These are phyloP conservation scores for Eucalyptus rudis DNA, from an alignment of 345 rosid genomes.

Conservation along the genomic window DNA sequence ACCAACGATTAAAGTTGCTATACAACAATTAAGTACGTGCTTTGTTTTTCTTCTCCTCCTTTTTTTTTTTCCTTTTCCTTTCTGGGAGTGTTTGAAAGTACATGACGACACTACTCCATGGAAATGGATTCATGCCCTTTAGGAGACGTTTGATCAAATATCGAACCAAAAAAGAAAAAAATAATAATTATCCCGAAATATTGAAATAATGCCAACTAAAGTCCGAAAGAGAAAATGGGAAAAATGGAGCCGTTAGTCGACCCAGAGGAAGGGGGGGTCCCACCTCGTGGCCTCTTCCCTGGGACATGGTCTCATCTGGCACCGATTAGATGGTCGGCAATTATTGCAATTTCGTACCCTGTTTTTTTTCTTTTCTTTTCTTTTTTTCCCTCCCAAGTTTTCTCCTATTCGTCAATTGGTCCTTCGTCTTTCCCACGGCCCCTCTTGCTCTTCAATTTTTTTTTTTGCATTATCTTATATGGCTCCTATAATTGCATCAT, in stretches of 20 bases:
- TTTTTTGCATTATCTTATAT: neutral
- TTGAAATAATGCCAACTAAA: neutral
- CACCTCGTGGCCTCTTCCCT: neutral
- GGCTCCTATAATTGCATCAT: neutral
- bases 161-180: neutral
- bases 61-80: neutral
- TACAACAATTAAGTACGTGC: accelerated
- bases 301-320: neutral
- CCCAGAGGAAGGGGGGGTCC: neutral
- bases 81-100: neutral
- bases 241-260: neutral
- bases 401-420: neutral
- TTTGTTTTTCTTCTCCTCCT: no score
- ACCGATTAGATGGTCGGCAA: neutral
- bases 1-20: accelerated
- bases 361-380: accelerated
- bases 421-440: neutral
- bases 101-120: neutral
- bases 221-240: neutral
- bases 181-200: neutral
- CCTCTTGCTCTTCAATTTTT: neutral
- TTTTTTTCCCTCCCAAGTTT: neutral
- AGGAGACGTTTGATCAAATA: neutral
- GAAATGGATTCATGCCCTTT: neutral
- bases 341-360: neutral